phyloP scores from a whole-genome alignment of 1,284 basidiomycete genomes.

The Ceratobasidium sp. region DNA sequence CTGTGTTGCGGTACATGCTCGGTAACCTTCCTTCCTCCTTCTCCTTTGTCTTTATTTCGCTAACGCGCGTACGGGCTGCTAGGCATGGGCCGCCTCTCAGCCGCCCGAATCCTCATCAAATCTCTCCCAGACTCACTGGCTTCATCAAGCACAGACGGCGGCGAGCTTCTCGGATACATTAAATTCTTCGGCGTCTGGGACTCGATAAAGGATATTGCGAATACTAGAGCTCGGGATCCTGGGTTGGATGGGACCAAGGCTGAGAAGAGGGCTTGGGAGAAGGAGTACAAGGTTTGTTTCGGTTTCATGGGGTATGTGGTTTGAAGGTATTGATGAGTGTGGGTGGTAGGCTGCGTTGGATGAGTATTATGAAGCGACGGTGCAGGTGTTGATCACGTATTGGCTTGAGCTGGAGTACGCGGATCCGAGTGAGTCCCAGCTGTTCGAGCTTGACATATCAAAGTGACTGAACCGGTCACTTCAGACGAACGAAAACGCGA shows the following conservation, averaged over 20 bases:
- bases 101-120: conserved; percentile 75
- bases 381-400: conserved; percentile 60
- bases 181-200: conserved; percentile 82
- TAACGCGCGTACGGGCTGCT: too few relatives aligned
- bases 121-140: conserved; percentile 73
- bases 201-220: conserved; percentile 63
- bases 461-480: too few relatives aligned
- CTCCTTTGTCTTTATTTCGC: too few relatives aligned
- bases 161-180: conserved; percentile 78
- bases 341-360: conserved; percentile 56
- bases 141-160: conserved; percentile 62
- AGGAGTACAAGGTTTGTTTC: conserved; percentile 69
- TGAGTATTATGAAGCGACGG: conserved; percentile 57
- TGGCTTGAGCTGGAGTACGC: conserved; percentile 61
- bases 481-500: conserved; percentile 66
- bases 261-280: conserved; percentile 65
- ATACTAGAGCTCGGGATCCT: conserved; percentile 69
- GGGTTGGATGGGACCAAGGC: conserved; percentile 66
- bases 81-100: conserved; percentile 78
- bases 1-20: conserved; percentile 88
- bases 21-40: conserved; percentile 61
- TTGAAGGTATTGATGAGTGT: conserved; percentile 44
- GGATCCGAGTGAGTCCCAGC: conserved; percentile 4
- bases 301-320: background rate
- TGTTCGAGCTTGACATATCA: too few relatives aligned